phyloP scores from a whole-genome alignment of 257 asterid genomes.

The Nicotiana sylvestris region DNA sequence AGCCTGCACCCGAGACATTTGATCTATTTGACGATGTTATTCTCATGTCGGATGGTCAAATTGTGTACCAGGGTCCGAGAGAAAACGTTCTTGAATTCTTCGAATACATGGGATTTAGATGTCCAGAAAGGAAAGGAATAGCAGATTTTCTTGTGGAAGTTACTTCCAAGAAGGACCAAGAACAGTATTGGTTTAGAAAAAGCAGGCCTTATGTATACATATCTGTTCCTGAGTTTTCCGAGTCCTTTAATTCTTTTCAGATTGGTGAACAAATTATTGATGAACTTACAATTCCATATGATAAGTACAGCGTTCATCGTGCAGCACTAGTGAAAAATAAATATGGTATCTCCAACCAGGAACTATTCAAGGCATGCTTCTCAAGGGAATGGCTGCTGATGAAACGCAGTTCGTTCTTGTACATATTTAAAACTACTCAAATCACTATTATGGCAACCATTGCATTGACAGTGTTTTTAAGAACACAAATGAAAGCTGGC shows the following conservation, averaged over 20 bases:
- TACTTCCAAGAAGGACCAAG: conserved; percentile 76
- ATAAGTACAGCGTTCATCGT: conserved; percentile 56
- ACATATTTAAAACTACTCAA: conserved; percentile 72
- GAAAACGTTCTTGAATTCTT: conserved; percentile 67
- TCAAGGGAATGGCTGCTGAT: conserved; percentile 71
- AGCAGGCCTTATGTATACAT: conserved; percentile 46
- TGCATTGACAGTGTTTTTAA: conserved; percentile 63
- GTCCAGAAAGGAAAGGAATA: conserved; percentile 79
- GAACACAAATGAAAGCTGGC: conserved; percentile 77
- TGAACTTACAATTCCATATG: conserved; percentile 58
- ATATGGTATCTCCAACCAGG: conserved; percentile 66
- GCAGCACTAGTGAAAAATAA: conserved; percentile 76
- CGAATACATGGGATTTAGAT: conserved; percentile 59
- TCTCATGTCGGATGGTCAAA: conserved; percentile 69
- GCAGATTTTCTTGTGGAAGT: conserved; percentile 91
- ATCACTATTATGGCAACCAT: conserved; percentile 67
- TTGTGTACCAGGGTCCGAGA: conserved; percentile 78
- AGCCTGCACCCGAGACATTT: conserved; percentile 82
- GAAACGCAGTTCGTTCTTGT: conserved; percentile 60
- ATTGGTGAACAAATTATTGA: conserved; percentile 39
- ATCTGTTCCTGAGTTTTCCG: conserved; percentile 51
- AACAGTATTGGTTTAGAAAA: conserved; percentile 61
- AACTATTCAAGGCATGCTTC: conserved; percentile 65
- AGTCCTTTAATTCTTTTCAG: conserved; percentile 49
- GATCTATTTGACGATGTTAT: conserved; percentile 74